Evolutionary conservation across 2,329 filamentous ascomycete genomes (phyloP), one percentile per base, ranked within the genome.

Genomic region (Rhexocercosporidium sp.): DNA sequence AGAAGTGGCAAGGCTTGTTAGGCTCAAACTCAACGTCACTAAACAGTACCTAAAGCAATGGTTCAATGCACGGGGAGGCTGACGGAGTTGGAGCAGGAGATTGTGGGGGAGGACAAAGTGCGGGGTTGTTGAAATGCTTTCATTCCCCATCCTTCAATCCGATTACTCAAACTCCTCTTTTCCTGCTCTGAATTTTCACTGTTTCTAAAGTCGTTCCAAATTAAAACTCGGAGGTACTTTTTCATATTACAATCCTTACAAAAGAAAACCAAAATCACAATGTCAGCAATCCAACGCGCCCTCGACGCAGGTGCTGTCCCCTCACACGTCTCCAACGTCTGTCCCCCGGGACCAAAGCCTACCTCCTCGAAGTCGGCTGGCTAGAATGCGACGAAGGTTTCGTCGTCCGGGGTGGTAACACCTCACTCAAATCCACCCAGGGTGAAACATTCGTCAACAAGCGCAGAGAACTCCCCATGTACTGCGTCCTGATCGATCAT

Each of bases 351-450:
- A 84, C 82, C 5, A 83, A 82, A 72, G 82, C 83, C 75, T 80
- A 82, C 72, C 73, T 84, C 16, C 72, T 83, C 20, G 77, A 82
- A 71, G 73, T 83, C 8, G 82, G 82, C 14, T 80, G 77, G 68
- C 74, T 84, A 3, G 79, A 83, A 72, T 78, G 75, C 46, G 82
- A 85, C 67, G 82, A 84, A 67, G 81, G 78, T 46, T 84, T 82
- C 76, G 75, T 75, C 4, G 60, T 69, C 2, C 59, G 70, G 20
- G 74, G 72, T 1, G 73, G 73, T 16, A 75, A 75, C 57, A 71
- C 67, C 1, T 73, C 69, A 0, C n/a, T 72, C 20, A 71, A 70
- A 37, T 69, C 66, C 34, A 75, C 64, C 3, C 66, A 68, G n/a
- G 68, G 62, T 3, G 25, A 73, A 29, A 11, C 44, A 0, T 75